Percentiles rank a stretch among this genome's conserved stretches.
These are phyloP conservation scores for Apostasia shenzhenica DNA, from an alignment of 106 monocot genomes.

Conservation along the genomic window DNA sequence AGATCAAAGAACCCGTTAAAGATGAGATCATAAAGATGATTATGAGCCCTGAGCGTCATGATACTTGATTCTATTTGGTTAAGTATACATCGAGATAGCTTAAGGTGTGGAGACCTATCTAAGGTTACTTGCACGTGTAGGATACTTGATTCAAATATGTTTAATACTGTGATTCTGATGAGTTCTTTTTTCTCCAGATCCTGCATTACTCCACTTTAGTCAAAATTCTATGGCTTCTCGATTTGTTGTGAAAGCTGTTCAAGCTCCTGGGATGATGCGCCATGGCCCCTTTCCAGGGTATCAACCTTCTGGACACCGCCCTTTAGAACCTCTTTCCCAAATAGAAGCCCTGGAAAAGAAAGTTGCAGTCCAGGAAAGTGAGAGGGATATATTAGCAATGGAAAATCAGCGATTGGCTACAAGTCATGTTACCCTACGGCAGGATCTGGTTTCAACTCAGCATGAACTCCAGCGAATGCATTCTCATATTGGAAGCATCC, in stretches of 20 bases:
- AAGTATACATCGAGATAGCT: no score
- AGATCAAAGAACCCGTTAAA: no score
- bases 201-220: not conserved
- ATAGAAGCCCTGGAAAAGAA: constrained; percentile 54
- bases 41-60: no score
- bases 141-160: no score
- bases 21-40: no score
- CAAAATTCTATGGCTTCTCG: constrained; percentile 23
- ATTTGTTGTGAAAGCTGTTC: constrained; percentile 27
- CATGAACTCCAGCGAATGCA: constrained; percentile 56
- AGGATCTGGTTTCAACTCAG: constrained; percentile 45
- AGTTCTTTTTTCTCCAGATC: no score
- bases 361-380: constrained; percentile 45
- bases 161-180: no score
- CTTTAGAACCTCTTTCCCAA: constrained; percentile 27
- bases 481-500: constrained; percentile 30
- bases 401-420: constrained; percentile 70
- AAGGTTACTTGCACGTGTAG: no score
- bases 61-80: no score
- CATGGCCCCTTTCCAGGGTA: constrained; percentile 46
- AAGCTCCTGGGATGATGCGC: constrained; percentile 64
- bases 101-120: no score
- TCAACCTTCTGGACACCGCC: constrained; percentile 18
- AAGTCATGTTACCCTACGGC: constrained; percentile 52
- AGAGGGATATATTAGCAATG: constrained; percentile 42